Evolutionary conservation across 2,329 filamentous ascomycete species (phyloP).

Genomic region (Pyrenochaeta sp.): DNA sequence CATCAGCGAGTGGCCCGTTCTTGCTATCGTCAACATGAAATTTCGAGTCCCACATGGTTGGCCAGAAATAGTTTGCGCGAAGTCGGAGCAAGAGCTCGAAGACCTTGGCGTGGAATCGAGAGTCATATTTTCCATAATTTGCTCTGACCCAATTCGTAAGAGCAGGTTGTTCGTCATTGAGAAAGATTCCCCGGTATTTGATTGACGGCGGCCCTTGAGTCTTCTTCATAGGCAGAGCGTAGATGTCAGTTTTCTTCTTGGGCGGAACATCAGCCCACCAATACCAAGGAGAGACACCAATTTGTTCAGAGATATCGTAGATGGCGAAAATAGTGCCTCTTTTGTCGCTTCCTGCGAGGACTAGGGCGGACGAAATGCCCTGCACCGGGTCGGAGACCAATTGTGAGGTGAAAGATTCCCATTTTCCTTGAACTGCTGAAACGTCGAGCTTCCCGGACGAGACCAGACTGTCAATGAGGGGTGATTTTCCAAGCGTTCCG

Average conservation of each 20-base stretch:
- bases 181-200: conserved; percentile 72
- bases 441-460: conserved; percentile 63
- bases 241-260: conserved; percentile 61
- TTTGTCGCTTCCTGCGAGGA: conserved; percentile 71
- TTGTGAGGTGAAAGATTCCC: conserved; percentile 72
- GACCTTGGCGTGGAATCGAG: conserved; percentile 15
- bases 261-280: conserved; percentile 70
- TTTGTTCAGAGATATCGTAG: conserved; percentile 74
- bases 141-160: conserved; percentile 69
- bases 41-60: conserved; percentile 31
- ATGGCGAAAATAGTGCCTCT: conserved; percentile 72
- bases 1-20: conserved; percentile 25
- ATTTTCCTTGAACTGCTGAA: conserved; percentile 64
- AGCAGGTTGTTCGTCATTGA: conserved; percentile 71
- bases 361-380: conserved; percentile 64
- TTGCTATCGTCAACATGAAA: conserved; percentile 28
- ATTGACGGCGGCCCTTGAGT: conserved; percentile 66
- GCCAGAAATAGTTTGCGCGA: conserved; percentile 29
- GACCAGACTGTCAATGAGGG: conserved; percentile 66
- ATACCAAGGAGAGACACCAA: conserved; percentile 74
- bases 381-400: conserved; percentile 65
- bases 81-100: conserved; percentile 18
- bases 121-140: conserved; percentile 36
- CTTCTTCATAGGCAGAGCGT: conserved; percentile 61
- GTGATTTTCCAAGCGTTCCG: conserved; percentile 70